Conservation (phyloP, 305 asterid genomes). For the Fraxinus sp. region DNA sequence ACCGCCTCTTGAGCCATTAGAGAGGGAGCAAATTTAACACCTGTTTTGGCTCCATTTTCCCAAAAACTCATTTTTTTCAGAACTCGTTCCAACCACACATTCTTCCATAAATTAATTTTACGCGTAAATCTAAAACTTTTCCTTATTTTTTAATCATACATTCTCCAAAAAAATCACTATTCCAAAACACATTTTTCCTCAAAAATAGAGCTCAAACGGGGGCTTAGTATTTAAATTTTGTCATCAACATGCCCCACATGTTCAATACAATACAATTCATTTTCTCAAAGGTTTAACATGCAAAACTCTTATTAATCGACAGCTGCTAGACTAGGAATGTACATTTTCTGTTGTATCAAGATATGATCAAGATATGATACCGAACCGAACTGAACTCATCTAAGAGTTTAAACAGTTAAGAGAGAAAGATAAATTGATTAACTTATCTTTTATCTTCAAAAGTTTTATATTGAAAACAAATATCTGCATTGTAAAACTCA, state of each 20-base stretch:
- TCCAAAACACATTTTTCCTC: not conserved
- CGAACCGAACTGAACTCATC: not conserved
- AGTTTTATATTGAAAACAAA: not conserved
- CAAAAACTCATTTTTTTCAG: not conserved
- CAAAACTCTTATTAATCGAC: not conserved
- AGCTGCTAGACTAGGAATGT: not conserved
- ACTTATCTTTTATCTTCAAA: not conserved
- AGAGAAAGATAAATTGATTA: not conserved
- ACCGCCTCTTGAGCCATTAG: not conserved
- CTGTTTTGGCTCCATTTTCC: not conserved
- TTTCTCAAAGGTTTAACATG: not conserved
- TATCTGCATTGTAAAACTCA: not conserved
- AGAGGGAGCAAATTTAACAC: not conserved
- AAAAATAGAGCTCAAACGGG: not conserved
- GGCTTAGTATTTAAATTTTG: not conserved
- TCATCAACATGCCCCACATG: not conserved
- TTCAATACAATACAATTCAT: not conserved
- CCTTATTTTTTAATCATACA: too few species aligned
- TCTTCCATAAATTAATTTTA: not conserved
- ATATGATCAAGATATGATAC: not conserved
- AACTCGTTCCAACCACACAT: not conserved
- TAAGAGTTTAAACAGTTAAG: not conserved
- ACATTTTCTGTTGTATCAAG: not conserved
- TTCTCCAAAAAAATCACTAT: not conserved
- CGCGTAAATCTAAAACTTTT: not conserved